Conservation (phyloP, 257 asterid genomes). For the Solanum chaucha region DNA sequence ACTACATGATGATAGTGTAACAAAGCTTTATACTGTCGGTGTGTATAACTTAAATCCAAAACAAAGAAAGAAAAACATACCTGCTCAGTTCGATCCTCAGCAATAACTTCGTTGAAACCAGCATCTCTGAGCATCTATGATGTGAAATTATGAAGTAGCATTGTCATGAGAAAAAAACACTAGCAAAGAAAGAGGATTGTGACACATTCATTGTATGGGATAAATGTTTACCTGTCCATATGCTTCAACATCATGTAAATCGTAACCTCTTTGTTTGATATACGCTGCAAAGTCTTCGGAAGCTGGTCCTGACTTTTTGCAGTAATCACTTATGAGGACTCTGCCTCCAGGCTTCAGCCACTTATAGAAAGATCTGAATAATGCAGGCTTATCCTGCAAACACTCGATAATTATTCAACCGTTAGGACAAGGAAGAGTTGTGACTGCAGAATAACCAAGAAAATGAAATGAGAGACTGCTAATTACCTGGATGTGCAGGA, state of each 20-base stretch:
- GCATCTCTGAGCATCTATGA: slow-evolving; percentile 85
- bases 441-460: neutral
- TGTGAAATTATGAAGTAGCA: neutral
- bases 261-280: slow-evolving; percentile 8
- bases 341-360: slow-evolving; percentile 99
- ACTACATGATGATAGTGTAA: too few relatives aligned
- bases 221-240: slow-evolving; percentile 35
- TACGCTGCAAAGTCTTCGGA: slow-evolving; percentile 1
- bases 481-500: slow-evolving; percentile 81
- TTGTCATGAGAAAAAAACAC: neutral
- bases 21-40: too few relatives aligned
- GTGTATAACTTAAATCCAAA: too few relatives aligned
- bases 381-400: slow-evolving; percentile 85
- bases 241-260: slow-evolving; percentile 8
- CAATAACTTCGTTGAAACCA: slow-evolving; percentile 76
- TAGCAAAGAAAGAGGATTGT: neutral
- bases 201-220: neutral
- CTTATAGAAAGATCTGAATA: slow-evolving; percentile 76
- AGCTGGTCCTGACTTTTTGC: slow-evolving; percentile 1
- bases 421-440: neutral
- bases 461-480: neutral
- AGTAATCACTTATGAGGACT: slow-evolving; percentile 80
- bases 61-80: slow-evolving; percentile 11
- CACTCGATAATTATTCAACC: neutral
- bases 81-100: slow-evolving; percentile 95